phyloP scores from a whole-genome alignment of 225 moss, liverwort and hornwort species.

The Anthoceros angustus region DNA sequence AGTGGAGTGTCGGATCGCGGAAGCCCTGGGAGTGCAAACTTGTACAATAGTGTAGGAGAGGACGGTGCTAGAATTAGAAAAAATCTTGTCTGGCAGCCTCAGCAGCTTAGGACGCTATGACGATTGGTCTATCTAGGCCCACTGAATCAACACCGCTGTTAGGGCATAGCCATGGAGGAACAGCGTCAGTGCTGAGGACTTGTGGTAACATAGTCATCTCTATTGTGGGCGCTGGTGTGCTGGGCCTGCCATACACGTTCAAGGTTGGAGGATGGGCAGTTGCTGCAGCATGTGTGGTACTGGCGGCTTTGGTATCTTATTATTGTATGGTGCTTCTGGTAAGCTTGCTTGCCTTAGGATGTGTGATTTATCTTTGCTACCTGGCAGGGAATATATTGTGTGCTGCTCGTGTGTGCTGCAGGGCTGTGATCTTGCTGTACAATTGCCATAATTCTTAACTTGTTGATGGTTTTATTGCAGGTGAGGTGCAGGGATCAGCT shows the following conservation, averaged over 20 bases:
- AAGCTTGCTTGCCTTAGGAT: constrained; percentile 1
- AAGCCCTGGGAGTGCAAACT: no score
- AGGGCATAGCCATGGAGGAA: constrained; percentile 14
- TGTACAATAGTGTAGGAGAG: no score
- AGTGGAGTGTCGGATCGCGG: no score
- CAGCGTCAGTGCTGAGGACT: constrained; percentile 42
- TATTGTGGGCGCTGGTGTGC: constrained; percentile 72
- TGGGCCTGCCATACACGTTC: constrained; percentile 77
- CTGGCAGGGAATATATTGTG: background rate
- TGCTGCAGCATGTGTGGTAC: constrained; percentile 25
- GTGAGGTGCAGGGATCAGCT: constrained; percentile 54
- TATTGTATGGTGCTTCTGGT: constrained; percentile 93
- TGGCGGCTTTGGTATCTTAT: constrained; percentile 51
- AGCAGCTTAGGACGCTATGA: background rate
- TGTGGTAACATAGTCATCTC: constrained; percentile 85
- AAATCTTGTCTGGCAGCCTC: background rate
- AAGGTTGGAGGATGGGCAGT: constrained; percentile 58
- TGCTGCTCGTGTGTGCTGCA: background rate
- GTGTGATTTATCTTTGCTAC: no score
- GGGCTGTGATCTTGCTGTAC: no score
- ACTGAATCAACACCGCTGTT: constrained; percentile 60
- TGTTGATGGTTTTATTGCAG: constrained; percentile 16
- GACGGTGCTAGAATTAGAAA: no score
- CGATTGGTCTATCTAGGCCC: constrained; percentile 17
- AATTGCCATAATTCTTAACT: no score